A percentile compares a stretch with the other conserved stretches of the same genome.
Conservation (phyloP, 2,329 filamentous ascomycete genomes). For the Pseudofabraea citricarpa region DNA sequence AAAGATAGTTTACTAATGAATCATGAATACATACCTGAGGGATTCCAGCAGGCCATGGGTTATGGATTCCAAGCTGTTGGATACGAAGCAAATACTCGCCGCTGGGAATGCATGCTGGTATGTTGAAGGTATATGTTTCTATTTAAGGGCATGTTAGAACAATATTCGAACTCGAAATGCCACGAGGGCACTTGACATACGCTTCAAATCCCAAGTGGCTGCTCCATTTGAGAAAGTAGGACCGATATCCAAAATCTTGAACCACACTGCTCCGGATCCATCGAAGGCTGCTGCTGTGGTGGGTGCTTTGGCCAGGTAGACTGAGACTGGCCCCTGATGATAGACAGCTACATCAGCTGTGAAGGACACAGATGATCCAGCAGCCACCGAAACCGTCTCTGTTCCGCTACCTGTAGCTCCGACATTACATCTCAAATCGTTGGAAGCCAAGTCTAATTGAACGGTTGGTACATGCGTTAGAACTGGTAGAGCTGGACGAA, state of each 20-base stretch:
- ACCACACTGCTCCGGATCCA: constrained; percentile 31
- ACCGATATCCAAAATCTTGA: constrained; percentile 30
- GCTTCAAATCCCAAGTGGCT: constrained; percentile 20
- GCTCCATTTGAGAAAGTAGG: constrained; percentile 22
- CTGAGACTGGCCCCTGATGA: constrained; percentile 29
- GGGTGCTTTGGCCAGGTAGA: constrained; percentile 34
- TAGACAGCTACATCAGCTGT: constrained; percentile 36
- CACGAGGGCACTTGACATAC: constrained; percentile 13
- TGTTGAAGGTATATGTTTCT: constrained; percentile 25
- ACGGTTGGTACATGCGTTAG: constrained; percentile 5
- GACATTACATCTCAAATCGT: constrained; percentile 42
- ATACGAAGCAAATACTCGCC: constrained; percentile 12
- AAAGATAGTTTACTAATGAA: not conserved
- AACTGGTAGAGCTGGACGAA: constrained; percentile 15
- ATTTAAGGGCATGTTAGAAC: too few species aligned
- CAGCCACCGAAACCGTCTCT: constrained; percentile 24
- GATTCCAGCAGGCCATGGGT: constrained; percentile 9
- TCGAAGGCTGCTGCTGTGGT: constrained; percentile 27
- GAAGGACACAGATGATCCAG: constrained; percentile 38
- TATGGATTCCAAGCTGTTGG: constrained; percentile 11
- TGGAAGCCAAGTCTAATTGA: constrained; percentile 34
- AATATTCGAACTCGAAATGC: too few species aligned
- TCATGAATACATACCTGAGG: constrained; percentile 5
- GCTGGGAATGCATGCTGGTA: constrained; percentile 17
- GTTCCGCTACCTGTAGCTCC: constrained; percentile 18